Base-by-base conservation (phyloP, 2,329 filamentous ascomycete species). In the Trichoderma semiorbis region DNA sequence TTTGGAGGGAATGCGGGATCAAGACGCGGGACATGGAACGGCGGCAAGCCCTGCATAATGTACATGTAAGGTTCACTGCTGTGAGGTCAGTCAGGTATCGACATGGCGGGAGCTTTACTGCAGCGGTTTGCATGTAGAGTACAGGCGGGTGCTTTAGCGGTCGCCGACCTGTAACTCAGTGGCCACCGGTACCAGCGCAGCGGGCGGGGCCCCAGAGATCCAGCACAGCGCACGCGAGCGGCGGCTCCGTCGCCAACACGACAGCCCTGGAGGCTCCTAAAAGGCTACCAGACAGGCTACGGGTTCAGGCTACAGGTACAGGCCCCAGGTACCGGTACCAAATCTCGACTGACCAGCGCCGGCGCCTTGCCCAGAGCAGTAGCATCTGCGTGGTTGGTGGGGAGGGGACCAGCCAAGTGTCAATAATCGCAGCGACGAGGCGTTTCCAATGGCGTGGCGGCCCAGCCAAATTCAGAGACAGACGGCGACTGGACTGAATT, bases 361-460 rank as follows among this genome's bases (percentile, higher is more conserved):
- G 70, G 70, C 65, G 66, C 66, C 70, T 70, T 72, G 66, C 66
- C 70, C 58, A 70, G 66, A 72, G 66, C 66, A 70, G 70, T 58
- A 72, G 58, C 70, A 70, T 36, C 65, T 53, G 70, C 70, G 70
- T 72, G 70, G 70, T 70, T 64, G 66, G 70, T 72, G 70, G 66
- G 70, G 70, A 57, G 36, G 16, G 50, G 30, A 14, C 64, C 43
- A 21, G 21, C 43, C 53, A 18, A 24, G 21, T 53, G 47, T 53
- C 43, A 34, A 26, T 64, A 53, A 8, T 64, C 50, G 62, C 18
- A 32, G 43, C 43, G 53, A 60, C 30, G 65, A 69, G 65, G 65
- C 65, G 65, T 28, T 58, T 58, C 55, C 24, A 30, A 60, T 47
- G 65, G 53, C 65, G 65, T 68, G 65, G 65, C 65, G 58, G 53